These are phyloP conservation scores for Bruguiera hainesii DNA, from an alignment of 441 rosid species.

Conservation along the genomic window DNA sequence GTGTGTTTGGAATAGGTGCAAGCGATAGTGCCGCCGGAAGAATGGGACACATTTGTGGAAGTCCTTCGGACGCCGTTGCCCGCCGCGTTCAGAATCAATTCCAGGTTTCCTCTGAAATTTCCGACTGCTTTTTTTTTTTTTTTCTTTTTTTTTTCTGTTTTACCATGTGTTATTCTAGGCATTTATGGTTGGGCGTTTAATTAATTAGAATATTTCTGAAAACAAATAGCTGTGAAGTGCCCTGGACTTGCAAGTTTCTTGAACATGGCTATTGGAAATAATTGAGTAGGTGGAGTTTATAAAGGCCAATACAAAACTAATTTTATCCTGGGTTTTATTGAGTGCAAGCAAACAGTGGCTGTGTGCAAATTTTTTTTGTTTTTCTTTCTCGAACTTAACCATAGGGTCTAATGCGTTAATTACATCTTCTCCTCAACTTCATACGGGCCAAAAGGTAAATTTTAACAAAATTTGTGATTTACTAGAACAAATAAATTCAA, in stretches of 20 bases:
- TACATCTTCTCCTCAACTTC: not conserved
- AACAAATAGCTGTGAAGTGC: too few species aligned
- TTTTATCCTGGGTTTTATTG: too few species aligned
- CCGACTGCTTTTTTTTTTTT: not conserved
- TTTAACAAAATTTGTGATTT: not conserved
- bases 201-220: too few species aligned
- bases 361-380: not conserved
- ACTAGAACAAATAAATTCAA: not conserved
- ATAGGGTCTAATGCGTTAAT: not conserved
- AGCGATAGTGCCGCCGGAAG: conserved; percentile 66
- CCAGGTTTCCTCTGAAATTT: conserved; percentile 40
- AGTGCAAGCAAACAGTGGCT: not conserved
- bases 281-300: too few species aligned
- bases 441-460: not conserved
- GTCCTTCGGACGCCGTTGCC: conserved; percentile 82
- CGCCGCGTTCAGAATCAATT: conserved; percentile 89
- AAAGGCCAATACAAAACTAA: too few species aligned
- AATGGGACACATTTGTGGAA: conserved; percentile 76
- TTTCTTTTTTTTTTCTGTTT: not conserved
- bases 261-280: too few species aligned
- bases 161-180: not conserved
- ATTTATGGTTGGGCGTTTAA: too few species aligned
- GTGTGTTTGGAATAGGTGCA: conserved; percentile 51
- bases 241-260: too few species aligned
- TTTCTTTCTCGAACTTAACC: not conserved